phyloP scores from a whole-genome alignment of 2,329 filamentous ascomycete genomes.

The Neonectria punicea region DNA sequence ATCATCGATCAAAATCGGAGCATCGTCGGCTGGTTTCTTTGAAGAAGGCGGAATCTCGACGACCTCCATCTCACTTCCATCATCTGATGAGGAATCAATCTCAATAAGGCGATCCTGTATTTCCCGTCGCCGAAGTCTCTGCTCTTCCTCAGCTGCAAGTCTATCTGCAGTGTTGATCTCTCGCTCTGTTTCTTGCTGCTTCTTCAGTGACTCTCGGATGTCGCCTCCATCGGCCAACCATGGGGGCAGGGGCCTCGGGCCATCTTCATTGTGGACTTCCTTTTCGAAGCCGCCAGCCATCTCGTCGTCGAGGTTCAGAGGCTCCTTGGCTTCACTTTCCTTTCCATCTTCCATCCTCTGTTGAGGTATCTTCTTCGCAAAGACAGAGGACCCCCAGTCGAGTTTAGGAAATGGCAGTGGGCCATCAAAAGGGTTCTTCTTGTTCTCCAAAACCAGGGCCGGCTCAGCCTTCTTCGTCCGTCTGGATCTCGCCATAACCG shows the following conservation, averaged over 20 bases:
- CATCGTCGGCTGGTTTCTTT: constrained; percentile 31
- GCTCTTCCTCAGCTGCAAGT: constrained; percentile 66
- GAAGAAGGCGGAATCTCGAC: constrained; percentile 58
- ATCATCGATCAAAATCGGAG: constrained; percentile 14
- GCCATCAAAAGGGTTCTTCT: constrained; percentile 75
- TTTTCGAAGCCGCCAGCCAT: constrained; percentile 74
- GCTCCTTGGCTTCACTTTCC: constrained; percentile 39
- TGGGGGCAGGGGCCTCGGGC: constrained; percentile 73
- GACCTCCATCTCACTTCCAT: constrained; percentile 67
- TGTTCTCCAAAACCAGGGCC: constrained; percentile 58
- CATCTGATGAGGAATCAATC: constrained; percentile 70
- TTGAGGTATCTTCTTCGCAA: constrained; percentile 54
- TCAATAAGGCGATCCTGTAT: constrained; percentile 65
- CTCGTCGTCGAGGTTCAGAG: constrained; percentile 52
- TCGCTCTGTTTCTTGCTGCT: constrained; percentile 65
- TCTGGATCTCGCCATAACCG: constrained; percentile 78
- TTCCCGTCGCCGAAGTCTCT: constrained; percentile 56
- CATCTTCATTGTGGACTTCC: constrained; percentile 54
- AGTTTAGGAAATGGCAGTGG: constrained; percentile 93
- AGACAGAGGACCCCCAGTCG: constrained; percentile 72
- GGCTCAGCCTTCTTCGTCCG: constrained; percentile 61
- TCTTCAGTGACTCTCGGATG: constrained; percentile 70
- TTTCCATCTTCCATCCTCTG: constrained; percentile 35
- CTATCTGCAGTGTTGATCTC: constrained; percentile 74
- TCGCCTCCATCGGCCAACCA: constrained; percentile 77